Conservation (phyloP, 441 rosid genomes). For the Gossypium laxum region DNA sequence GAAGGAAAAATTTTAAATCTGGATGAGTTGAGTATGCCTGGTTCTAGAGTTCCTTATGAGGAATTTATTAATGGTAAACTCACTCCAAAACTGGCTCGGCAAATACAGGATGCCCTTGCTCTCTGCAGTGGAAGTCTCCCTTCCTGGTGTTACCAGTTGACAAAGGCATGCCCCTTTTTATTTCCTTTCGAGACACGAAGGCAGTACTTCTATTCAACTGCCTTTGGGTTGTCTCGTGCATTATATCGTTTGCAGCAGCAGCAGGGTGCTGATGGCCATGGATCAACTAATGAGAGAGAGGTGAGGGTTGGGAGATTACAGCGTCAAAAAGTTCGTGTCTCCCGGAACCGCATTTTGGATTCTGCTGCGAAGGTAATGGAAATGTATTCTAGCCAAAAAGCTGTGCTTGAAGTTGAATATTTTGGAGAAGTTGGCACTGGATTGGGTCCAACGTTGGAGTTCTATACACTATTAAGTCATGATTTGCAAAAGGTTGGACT, state of each 20-base stretch:
- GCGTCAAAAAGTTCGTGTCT: constrained; percentile 98
- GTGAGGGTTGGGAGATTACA: constrained; percentile 89
- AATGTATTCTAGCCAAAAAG: constrained; percentile 98
- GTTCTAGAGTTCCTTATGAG: constrained; percentile 57
- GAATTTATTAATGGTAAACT: constrained; percentile 85
- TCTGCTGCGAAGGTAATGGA: constrained; percentile 99
- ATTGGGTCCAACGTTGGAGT: constrained; percentile 95
- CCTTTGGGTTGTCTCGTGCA: constrained; percentile 97
- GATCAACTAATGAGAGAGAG: constrained; percentile 78
- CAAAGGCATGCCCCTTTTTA: constrained; percentile 91
- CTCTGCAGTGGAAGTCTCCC: constrained; percentile 98
- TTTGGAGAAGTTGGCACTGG: constrained; percentile 99
- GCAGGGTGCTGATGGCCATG: constrained; percentile 96
- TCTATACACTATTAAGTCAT: constrained; percentile 89
- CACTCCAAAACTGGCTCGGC: constrained; percentile 95
- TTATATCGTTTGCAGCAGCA: constrained; percentile 95
- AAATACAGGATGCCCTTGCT: constrained; percentile 98
- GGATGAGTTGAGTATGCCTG: constrained; percentile 45
- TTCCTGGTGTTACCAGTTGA: constrained; percentile 94
- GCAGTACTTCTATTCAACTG: constrained; percentile 94
- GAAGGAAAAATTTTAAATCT: constrained; percentile 54
- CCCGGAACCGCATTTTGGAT: constrained; percentile 90
- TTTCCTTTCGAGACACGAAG: constrained; percentile 96
- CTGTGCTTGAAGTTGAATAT: constrained; percentile 98
- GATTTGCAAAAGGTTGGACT: constrained; percentile 80